Base-by-base conservation (phyloP, 2,329 filamentous ascomycete species). In the Erysiphe pulchra region DNA sequence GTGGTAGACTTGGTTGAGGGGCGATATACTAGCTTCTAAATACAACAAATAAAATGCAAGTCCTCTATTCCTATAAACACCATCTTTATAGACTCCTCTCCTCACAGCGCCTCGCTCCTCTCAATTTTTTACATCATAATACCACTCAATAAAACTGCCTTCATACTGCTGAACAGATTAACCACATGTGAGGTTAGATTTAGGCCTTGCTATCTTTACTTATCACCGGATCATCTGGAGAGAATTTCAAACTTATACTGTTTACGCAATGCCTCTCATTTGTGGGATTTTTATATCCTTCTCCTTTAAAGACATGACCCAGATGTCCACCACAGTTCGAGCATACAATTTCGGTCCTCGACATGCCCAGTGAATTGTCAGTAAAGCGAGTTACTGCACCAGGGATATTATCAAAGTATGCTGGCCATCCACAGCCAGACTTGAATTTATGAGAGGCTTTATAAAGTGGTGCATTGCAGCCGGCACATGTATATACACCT, bases 221-320 rank as follows among this genome's bases (percentile, higher is more conserved):
- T 28, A 28, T 28, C 1, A 28, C 7, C 8, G 24, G 24, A 28
- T 37, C 34, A 9, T 37, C 34, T 37, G 34, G 34, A 1, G 67
- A 70, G 58, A 98, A 95, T 54, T 76, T 90, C 62, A 95, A 65
- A 59, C 82, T 92, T 45, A 95, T 65, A 57, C 83, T 90, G 60
- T 95, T 98, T 48, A 98, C 90, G 58, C 90, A 98, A 65, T 98
- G 90, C 50, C 90, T 71, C 73, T 98, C 90, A 60, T 98, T 80
- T 17, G 86, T 95, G 5, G 90, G 85, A 18, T 80, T 92, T 9
- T 68, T 57, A 57, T 77, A 87, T 17, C 81, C 79, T 62, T 92
- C 84, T 12, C 84, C 84, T 66, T 90, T 87, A 61, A 92, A 92
- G 14, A 92, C 83, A 66, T 92, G 84, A 24, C 84, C 84, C 49